Evolutionary conservation across 306 rosid genomes (phyloP), one percentile per base, ranked within the genome.

Genomic region (Lupinus albus): DNA sequence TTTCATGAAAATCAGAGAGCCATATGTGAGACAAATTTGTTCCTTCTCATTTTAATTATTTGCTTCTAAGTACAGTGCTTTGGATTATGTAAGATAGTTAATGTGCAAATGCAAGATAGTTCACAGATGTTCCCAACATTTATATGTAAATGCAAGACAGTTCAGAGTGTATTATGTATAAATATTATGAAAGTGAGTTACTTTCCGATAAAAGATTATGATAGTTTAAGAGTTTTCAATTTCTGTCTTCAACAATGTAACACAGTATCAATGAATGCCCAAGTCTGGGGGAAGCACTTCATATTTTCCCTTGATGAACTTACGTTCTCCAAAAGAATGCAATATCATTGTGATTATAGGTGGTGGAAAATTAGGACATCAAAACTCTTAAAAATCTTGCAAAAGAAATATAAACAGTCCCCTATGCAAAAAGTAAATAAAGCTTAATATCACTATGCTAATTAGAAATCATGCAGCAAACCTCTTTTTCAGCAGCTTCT

Each of bases 401-500:
- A 13, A 12, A 63, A 9, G 62, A 56, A 1, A 18, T n/a, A 18
- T 11, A 50, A 64, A 21, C 8, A 4, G 15, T 39, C 38, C 45
- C 73, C 42, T 18, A 20, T 14, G 33, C 48, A 30, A 48, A 67
- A 58, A 15, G 57, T 56, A 58, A 73, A 52, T 17, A 21, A 46
- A 42, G 64, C 61, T 45, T 3, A 42, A 50, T 51, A 35, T 57
- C 14, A 51, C 47, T 49, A 67, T 14, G 55, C 68, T 25, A 81
- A 21, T 47, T 30, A 71, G 64, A 64, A 80, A 57, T 64, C 81
- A 47, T 46, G 61, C 32, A 44, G 69, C 73, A 35, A 71, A 88
- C 99, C 94, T 88, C 99, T 81, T 86, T 93, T 58, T 93, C 94
- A 64, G 97, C 87, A 76, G 94, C 95, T 73, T 75, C 87, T 79